Evolutionary conservation across 176 grass and related monocot species (phyloP), one percentile per base, ranked within the genome.

Genomic region (Aegilops tauschii): DNA sequence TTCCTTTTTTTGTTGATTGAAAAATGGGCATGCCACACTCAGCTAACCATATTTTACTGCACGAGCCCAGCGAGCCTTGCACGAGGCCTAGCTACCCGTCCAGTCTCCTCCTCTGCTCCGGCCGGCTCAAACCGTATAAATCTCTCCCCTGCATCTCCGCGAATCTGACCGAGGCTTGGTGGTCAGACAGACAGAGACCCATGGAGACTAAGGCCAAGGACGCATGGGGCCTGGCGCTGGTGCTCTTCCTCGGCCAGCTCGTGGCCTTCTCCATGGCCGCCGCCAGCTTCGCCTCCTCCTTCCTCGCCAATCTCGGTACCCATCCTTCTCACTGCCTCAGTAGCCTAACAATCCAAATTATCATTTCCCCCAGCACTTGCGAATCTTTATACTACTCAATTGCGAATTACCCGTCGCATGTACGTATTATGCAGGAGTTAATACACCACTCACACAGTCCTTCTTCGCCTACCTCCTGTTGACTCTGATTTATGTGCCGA

Each of bases 161-260:
- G 10, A 12, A 68, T 81, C 31, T 20, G 42, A 56, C 49, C 32
- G 44, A 23, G 45, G 45, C 45, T 13, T 47, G 45, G 10, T 54
- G 16, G 37, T 21, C 79, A 49, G 39, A 17, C 44, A 45, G 42
- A 12, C 0, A 47, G 44, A 47, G 45, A 13, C 30, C 66, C 82
- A 84, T 84, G 82, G 70, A 84, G 70, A 92, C 77, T 85, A 90
- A 70, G 73, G 65, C 42, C 40, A 75, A 76, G 20, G 70, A 68
- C 62, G 66, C 83, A 74, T 72, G 88, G 85, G 84, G 83, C 68
- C 34, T 92, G 56, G 6, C 67, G 2, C 36, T 81, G 20, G 9
- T 88, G n/a, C 44, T 95, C 29, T 78, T 95, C 69, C 83, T 95
- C 27, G 93, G 90, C 34, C 90, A 95, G 82, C 42, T 92, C 4